phyloP scores from a whole-genome alignment of 2,329 filamentous ascomycete genomes.

The Monosporascus sp. region DNA sequence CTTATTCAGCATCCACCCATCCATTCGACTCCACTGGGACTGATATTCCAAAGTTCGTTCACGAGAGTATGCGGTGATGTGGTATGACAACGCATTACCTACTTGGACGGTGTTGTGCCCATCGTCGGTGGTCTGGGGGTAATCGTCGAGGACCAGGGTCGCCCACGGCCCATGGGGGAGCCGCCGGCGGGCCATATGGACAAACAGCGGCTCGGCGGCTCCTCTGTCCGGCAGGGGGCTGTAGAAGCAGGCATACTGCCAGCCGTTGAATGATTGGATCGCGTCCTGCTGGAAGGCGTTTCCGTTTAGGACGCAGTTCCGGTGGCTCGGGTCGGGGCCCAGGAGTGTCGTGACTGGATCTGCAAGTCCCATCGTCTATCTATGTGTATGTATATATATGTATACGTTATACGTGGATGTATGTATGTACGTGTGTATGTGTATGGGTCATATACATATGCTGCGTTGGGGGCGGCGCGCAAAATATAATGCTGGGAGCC shows the following conservation, averaged over 20 bases:
- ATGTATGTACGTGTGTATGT: not conserved
- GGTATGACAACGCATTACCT: conserved; percentile 1
- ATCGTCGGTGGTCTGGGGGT: conserved; percentile 43
- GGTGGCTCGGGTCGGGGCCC: conserved; percentile 30
- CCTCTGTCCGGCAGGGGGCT: conserved; percentile 13
- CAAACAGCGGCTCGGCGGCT: conserved; percentile 30
- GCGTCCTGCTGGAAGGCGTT: conserved; percentile 45
- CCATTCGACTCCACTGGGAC: not conserved
- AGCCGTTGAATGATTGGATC: conserved; percentile 40
- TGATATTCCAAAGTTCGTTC: not conserved
- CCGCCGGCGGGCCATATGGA: conserved; percentile 40
- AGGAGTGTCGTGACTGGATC: conserved; percentile 28
- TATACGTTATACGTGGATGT: not conserved
- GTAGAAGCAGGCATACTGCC: conserved; percentile 46
- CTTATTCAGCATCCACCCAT: not conserved
- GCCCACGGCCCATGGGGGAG: conserved; percentile 39
- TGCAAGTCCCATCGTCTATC: conserved; percentile 17
- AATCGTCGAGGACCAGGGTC: conserved; percentile 42
- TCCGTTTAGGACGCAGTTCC: conserved; percentile 36
- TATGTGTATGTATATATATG: not conserved
- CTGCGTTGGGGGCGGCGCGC: not conserved
- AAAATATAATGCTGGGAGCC: too few species aligned
- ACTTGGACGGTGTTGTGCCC: conserved; percentile 48
- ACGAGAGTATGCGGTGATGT: not conserved
- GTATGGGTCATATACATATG: not conserved